phyloP scores from a whole-genome alignment of 2,329 filamentous ascomycete genomes.

The Cercospora citrullina region DNA sequence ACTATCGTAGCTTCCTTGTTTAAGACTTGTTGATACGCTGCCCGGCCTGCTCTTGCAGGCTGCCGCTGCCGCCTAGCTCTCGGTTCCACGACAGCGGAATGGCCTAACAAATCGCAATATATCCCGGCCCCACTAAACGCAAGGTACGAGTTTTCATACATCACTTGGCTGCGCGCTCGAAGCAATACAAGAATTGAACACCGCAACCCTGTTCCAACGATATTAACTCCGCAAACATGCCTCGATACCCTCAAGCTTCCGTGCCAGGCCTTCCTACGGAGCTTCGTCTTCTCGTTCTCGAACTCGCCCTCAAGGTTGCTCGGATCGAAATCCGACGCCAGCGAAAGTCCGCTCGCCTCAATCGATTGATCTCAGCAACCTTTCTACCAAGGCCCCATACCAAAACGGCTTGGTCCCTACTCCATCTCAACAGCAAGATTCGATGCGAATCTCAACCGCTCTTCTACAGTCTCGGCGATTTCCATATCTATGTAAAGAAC shows the following conservation, averaged over 20 bases:
- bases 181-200: not conserved
- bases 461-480: no score
- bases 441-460: no score
- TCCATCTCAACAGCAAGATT: no score
- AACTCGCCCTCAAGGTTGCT: not conserved
- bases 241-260: constrained; percentile 4
- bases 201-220: not conserved
- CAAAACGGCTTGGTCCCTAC: no score
- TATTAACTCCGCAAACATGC: not conserved
- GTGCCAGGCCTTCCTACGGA: constrained; percentile 3
- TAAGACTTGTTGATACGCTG: not conserved
- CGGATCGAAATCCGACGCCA: constrained; percentile 2
- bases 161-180: not conserved
- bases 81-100: not conserved
- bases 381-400: no score
- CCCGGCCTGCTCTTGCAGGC: not conserved
- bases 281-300: constrained; percentile 3
- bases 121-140: not conserved
- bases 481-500: no score
- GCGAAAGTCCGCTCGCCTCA: not conserved
- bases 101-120: no score
- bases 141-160: not conserved
- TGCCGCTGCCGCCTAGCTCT: not conserved
- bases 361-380: no score
- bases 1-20: not conserved